These are phyloP conservation scores for Nothophoma quercina DNA, from an alignment of 2,329 filamentous ascomycete genomes.

Conservation along the genomic window DNA sequence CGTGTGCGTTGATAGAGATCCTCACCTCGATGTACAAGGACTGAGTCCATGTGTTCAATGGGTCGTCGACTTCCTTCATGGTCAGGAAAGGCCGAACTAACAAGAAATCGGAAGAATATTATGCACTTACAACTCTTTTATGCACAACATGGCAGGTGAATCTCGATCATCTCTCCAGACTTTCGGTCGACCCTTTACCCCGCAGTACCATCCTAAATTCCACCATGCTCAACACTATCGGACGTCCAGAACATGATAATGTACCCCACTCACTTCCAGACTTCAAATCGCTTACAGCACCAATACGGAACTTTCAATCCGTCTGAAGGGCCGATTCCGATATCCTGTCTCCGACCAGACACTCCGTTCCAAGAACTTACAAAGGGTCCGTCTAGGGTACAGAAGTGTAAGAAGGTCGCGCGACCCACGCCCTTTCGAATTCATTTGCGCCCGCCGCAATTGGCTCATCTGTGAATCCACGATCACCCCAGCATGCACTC, in stretches of 20 bases:
- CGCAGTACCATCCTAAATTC: neutral
- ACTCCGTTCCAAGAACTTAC: neutral
- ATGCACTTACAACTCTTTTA: neutral
- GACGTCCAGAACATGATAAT: neutral
- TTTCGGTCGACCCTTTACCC: neutral
- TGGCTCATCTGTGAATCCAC: conserved; percentile 9
- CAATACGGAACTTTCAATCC: neutral
- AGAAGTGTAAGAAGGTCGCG: conserved; percentile 6
- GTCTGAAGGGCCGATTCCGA: neutral
- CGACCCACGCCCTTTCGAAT: neutral
- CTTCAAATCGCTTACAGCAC: neutral
- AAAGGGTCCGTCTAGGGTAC: conserved; percentile 17
- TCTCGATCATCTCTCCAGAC: conserved; percentile 1
- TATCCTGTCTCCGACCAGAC: neutral
- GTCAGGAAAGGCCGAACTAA: neutral
- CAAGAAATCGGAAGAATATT: too few species aligned
- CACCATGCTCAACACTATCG: neutral
- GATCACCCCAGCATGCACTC: conserved; percentile 7
- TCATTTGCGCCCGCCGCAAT: neutral
- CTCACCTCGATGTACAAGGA: neutral
- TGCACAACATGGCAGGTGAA: neutral
- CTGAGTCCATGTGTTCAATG: neutral
- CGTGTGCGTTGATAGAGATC: too few species aligned
- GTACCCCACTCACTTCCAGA: neutral
- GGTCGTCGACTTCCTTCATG: neutral